Evolutionary conservation across 1,139 yeast genomes (phyloP), one percentile per base, ranked within the genome.

Genomic region (Candida anutae): DNA sequence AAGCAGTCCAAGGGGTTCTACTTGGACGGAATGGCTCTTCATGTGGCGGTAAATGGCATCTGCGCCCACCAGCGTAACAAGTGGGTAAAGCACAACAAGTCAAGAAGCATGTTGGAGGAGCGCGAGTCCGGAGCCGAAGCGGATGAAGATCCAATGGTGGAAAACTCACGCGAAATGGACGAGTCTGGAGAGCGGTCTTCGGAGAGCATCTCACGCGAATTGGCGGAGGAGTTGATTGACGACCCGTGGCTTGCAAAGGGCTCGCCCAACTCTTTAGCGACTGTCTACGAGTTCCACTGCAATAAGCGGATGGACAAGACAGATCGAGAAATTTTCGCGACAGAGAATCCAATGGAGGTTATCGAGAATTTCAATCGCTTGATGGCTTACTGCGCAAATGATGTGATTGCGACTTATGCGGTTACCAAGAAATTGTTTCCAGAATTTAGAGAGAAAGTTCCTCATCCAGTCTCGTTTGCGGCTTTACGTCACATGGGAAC

Each of bases 401-500:
- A 93, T 56, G 95, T 87, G 0, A 58, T 58, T 3, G 78, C 80
- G 1, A 90, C 98, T 0, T 81, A 68, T 45, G 58, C 61, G 35
- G 88, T 90, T 0, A 76, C 81, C 37, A 62, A 69, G 32, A 74
- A 73, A 34, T 69, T 87, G 1, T 71, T 79, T 26, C 95, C 95
- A 0, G 58, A 61, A 19, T 93, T 83, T 45, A 54, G 73, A 22
- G 45, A 58, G 17, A 70, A 75, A 29, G 76, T 88, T 19, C 95
- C 97, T 0, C 98, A 93, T 52, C 97, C 98, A 0, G 95, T 88
- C 2, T 84, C 94, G 15, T 82, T 90, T 59, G 90, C 94, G 1
- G 96, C 95, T 0, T 58, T 90, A 32, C 66, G 81, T 37, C 80
- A 77, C 36, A 62, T 93, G 47, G 79, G 88, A 4, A 66, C 79